Conservation (phyloP, 2,329 filamentous ascomycete genomes). For the Dendrostoma leiphaemia region DNA sequence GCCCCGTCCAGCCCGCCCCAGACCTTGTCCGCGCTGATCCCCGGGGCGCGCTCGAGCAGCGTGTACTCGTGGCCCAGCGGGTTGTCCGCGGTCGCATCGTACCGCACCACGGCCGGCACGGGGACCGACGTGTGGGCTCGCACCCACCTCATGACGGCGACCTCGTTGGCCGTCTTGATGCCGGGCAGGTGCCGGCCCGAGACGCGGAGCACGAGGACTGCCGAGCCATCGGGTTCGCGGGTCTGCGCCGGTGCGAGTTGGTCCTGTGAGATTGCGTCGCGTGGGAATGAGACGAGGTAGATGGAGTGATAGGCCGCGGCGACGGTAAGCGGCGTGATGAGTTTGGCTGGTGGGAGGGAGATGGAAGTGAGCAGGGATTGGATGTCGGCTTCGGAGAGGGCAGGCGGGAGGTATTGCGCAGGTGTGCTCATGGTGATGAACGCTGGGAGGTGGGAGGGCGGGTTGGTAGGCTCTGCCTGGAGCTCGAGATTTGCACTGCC, state of each 20-base stretch:
- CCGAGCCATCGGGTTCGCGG: constrained; percentile 6
- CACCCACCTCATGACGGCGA: constrained; percentile 34
- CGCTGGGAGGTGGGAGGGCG: not conserved
- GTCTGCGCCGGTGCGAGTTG: constrained; percentile 5
- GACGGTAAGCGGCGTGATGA: constrained; percentile 20
- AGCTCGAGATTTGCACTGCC: not conserved
- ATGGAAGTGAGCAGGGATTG: constrained; percentile 19
- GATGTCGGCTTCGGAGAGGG: constrained; percentile 13
- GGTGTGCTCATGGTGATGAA: not conserved
- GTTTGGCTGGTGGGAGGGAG: constrained; percentile 16
- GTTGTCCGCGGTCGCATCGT: constrained; percentile 27
- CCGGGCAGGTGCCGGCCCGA: constrained; percentile 33
- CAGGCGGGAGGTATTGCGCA: not conserved
- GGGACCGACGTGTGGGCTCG: constrained; percentile 31
- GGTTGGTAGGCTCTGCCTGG: not conserved
- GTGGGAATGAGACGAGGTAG: constrained; percentile 23
- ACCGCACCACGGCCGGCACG: constrained; percentile 29
- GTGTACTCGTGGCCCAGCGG: constrained; percentile 31
- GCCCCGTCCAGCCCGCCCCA: constrained; percentile 24
- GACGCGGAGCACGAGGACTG: constrained; percentile 31
- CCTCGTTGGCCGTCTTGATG: constrained; percentile 36
- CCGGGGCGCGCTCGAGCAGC: constrained; percentile 27
- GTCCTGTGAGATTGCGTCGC: not conserved
- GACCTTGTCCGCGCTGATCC: constrained; percentile 28
- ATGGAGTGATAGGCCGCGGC: constrained; percentile 27